Evolutionary conservation across 192 early-diverging fungal species (phyloP).

Genomic region (Pecoramyces ruminantium): DNA sequence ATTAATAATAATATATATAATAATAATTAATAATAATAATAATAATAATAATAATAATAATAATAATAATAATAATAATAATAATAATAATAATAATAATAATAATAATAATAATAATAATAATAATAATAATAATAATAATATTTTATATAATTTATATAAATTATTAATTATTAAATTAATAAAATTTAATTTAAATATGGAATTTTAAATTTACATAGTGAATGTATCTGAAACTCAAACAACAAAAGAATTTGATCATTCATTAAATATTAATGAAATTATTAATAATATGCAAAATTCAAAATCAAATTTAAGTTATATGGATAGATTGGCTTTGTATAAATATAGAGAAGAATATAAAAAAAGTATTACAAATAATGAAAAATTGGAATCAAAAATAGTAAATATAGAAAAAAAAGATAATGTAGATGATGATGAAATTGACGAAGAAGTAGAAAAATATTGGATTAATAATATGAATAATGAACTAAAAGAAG

Average conservation of each 20-base stretch:
- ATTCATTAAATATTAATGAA: background rate
- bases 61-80: too few relatives aligned
- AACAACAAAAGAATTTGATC: background rate
- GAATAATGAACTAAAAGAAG: background rate
- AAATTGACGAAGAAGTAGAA: background rate
- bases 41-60: too few relatives aligned
- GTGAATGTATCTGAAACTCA: background rate
- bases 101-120: too few relatives aligned
- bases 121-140: background rate
- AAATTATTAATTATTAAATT: too few relatives aligned
- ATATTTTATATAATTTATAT: too few relatives aligned
- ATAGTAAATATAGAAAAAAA: background rate
- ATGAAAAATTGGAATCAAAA: too few relatives aligned
- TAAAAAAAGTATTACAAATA: background rate
- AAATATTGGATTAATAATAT: background rate
- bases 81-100: too few relatives aligned
- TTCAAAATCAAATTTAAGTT: background rate
- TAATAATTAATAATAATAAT: too few relatives aligned
- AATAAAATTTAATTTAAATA: too few relatives aligned
- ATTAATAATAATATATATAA: too few relatives aligned
- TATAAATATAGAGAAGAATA: background rate
- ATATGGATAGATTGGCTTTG: background rate
- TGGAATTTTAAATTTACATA: background rate
- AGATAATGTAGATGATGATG: background rate
- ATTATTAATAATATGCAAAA: background rate